These are phyloP conservation scores for Staphylotrichum tortipilum DNA, from an alignment of 495 filamentous ascomycete genomes.

Conservation along the genomic window DNA sequence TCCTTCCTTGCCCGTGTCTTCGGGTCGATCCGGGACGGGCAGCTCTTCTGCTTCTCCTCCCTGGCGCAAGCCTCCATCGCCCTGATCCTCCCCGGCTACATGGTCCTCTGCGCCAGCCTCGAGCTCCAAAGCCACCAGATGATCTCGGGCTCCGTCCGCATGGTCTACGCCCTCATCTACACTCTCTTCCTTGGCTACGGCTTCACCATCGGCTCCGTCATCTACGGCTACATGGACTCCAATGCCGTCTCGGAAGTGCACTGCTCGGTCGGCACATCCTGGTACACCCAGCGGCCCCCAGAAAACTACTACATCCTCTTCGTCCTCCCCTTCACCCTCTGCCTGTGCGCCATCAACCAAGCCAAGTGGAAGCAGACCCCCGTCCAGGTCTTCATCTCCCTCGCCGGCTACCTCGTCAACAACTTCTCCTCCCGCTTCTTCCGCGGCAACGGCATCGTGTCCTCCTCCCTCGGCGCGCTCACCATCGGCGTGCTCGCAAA, in stretches of 20 bases:
- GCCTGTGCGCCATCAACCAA: constrained; percentile 78
- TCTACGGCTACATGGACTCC: constrained; percentile 75
- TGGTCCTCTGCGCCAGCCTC: constrained; percentile 62
- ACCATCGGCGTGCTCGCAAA: constrained; percentile 82
- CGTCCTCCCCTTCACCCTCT: constrained; percentile 73
- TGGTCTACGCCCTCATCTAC: constrained; percentile 95
- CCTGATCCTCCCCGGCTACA: constrained; percentile 76
- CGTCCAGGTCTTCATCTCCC: constrained; percentile 71
- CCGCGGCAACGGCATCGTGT: constrained; percentile 67
- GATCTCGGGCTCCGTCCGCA: constrained; percentile 83
- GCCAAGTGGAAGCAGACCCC: constrained; percentile 84
- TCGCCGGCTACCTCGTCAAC: constrained; percentile 82
- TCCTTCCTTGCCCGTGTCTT: constrained; percentile 86
- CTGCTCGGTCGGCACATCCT: constrained; percentile 40
- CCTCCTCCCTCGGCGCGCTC: constrained; percentile 77
- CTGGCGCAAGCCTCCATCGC: constrained; percentile 87
- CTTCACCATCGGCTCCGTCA: constrained; percentile 84
- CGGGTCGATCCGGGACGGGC: constrained; percentile 64
- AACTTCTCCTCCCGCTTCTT: constrained; percentile 69
- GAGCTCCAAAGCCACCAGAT: constrained; percentile 83
- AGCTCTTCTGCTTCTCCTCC: constrained; percentile 84
- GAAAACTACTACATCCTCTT: constrained; percentile 62
- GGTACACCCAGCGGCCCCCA: constrained; percentile 45
- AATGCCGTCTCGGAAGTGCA: constrained; percentile 65
- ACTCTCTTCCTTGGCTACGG: constrained; percentile 94